Conservation (phyloP, 1,284 basidiomycete species). For the Tilletia walkeri region DNA sequence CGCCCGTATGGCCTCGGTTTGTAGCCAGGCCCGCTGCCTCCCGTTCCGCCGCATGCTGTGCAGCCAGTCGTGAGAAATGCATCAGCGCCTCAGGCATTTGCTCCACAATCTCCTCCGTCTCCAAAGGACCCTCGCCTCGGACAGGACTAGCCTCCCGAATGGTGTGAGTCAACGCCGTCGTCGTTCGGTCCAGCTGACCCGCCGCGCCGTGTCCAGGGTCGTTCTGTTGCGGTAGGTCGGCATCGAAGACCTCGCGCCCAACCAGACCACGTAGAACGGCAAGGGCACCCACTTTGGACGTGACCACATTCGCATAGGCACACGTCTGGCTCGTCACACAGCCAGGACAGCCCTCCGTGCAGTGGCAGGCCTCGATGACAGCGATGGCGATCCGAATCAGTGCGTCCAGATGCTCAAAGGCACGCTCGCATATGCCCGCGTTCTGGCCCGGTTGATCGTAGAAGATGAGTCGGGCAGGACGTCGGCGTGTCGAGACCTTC, state of each 20-base stretch:
- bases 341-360: constrained; percentile 69
- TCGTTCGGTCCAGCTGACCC: constrained; percentile 25
- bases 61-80: constrained; percentile 1
- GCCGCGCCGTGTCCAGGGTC: constrained; percentile 35
- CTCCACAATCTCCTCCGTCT: constrained; percentile 15
- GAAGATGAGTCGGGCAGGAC: constrained; percentile 80
- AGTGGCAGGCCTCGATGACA: constrained; percentile 68
- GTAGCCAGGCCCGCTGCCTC: not conserved
- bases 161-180: not conserved
- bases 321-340: constrained; percentile 62
- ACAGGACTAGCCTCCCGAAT: constrained; percentile 15
- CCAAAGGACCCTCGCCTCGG: not conserved
- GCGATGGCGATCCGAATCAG: constrained; percentile 68
- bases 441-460: constrained; percentile 73
- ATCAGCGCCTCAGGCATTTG: constrained; percentile 6
- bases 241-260: constrained; percentile 44
- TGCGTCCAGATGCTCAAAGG: constrained; percentile 74
- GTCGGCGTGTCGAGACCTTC: constrained; percentile 66
- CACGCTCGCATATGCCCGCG: constrained; percentile 72
- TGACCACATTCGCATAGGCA: constrained; percentile 43
- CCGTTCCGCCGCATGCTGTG: not conserved
- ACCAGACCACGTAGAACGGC: constrained; percentile 50
- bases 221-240: constrained; percentile 38
- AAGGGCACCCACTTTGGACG: constrained; percentile 49
- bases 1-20: not conserved